phyloP scores from a whole-genome alignment of 305 asterid genomes.

The Stenogyne calaminthoides region DNA sequence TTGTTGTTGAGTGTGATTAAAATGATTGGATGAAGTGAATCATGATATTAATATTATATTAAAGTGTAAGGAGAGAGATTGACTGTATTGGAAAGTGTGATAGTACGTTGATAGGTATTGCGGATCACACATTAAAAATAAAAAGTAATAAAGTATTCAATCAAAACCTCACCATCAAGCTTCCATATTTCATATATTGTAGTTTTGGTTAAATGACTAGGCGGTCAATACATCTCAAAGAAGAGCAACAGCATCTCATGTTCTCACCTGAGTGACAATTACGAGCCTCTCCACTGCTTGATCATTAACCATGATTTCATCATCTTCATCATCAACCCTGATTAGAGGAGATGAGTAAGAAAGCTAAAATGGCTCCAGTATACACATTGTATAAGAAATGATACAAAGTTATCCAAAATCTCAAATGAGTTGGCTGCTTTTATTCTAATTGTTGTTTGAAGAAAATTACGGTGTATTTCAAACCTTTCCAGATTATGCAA shows the following conservation, averaged over 20 bases:
- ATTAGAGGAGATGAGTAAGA: neutral
- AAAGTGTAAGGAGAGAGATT: too few species aligned
- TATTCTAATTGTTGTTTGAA: neutral
- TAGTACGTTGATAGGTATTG: neutral
- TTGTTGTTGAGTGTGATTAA: too few species aligned
- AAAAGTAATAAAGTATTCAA: neutral
- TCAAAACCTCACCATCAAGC: neutral
- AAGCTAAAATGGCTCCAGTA: neutral
- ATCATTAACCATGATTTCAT: constrained; percentile 65
- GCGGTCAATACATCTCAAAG: constrained; percentile 15
- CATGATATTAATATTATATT: too few species aligned
- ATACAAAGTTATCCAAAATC: constrained; percentile 3
- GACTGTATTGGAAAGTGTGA: too few species aligned
- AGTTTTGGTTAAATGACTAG: neutral
- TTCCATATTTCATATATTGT: neutral
- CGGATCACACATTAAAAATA: neutral
- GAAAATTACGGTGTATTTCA: neutral
- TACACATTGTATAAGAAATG: neutral
- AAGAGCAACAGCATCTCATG: constrained; percentile 22
- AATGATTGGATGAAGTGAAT: too few species aligned
- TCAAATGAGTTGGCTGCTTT: neutral
- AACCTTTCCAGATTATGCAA: neutral
- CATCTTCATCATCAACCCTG: constrained; percentile 83
- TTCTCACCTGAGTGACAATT: constrained; percentile 84
- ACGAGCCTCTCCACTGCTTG: constrained; percentile 84